Evolutionary conservation across 2,329 filamentous ascomycete species (phyloP), one percentile per base, ranked within the genome.

Genomic region (Lecanoromycetidae sp.): DNA sequence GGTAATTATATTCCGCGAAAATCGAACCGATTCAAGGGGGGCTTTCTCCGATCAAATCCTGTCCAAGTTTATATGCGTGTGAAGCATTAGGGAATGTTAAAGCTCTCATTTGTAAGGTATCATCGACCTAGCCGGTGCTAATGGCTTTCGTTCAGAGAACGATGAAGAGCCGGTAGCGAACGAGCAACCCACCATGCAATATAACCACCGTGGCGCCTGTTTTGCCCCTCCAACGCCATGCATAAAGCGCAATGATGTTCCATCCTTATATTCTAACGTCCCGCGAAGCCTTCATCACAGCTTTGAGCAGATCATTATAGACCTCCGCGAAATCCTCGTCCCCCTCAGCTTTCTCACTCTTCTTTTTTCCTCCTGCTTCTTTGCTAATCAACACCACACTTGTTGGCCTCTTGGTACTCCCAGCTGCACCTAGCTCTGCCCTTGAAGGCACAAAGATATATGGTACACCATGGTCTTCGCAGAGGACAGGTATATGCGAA

Each of bases 401-500:
- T 29, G 91, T 98, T 42, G 91, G 91, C 54, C 91, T 76, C 80
- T 96, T 98, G 41, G 91, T 98, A 66, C 82, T 84, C 52, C 88
- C 88, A 3, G 91, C 90, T 57, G 86, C 85, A 61, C 91, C 91
- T 49, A 98, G 79, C 71, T 96, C 90, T 52, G 87, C 90, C 58
- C 91, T 82, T 60, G 84, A 93, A 52, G 82, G 79, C 58, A 98
- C 85, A 67, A 93, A 98, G 66, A 98, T 79, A 71, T 96, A 98
- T 27, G 91, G 91, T 51, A 95, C 86, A 68, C 85, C 86, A 75
- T 95, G 88, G 70, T 96, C 90, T 71, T 98, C 91, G 76, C 91
- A 96, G 49, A 96, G 82, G 49, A 98, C 85, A 59, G 91, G 91
- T 56, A 98, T 85, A 71, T 98, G 91, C 51, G 86, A 91, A 71